These are phyloP conservation scores for Wickerhamiella galacta DNA, from an alignment of 805 yeast species.

Conservation along the genomic window DNA sequence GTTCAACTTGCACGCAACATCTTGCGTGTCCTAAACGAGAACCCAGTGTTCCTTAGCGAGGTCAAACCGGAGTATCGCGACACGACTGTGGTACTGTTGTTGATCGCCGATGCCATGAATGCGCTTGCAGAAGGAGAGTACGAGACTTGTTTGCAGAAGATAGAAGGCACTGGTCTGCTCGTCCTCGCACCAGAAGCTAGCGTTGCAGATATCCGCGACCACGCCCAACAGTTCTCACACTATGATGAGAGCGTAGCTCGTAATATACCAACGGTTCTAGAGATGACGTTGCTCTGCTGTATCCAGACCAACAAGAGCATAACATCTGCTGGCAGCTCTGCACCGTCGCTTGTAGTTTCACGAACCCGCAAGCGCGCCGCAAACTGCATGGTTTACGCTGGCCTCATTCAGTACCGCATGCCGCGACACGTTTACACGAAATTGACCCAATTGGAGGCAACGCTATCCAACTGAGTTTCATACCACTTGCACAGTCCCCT, in stretches of 20 bases:
- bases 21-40: constrained; percentile 29
- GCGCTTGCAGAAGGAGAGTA: constrained; percentile 38
- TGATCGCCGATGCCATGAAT: constrained; percentile 52
- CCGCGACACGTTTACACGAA: constrained; percentile 31
- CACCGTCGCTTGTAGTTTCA: constrained; percentile 9
- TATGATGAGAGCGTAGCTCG: constrained; percentile 58
- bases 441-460: constrained; percentile 15
- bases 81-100: constrained; percentile 47
- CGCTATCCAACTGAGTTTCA: too few species aligned
- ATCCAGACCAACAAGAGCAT: constrained; percentile 32
- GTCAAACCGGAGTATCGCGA: constrained; percentile 40
- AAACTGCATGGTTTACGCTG: constrained; percentile 88
- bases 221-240: constrained; percentile 49
- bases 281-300: constrained; percentile 67
- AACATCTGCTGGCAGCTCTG: constrained; percentile 15
- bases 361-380: constrained; percentile 30
- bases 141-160: constrained; percentile 37
- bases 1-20: constrained; percentile 25
- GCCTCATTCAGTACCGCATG: constrained; percentile 86
- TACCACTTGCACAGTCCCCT: too few species aligned
- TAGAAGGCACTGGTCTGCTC: constrained; percentile 46
- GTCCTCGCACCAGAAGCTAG: constrained; percentile 35
- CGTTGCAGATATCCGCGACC: constrained; percentile 40
- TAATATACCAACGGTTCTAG: constrained; percentile 62
- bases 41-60: constrained; percentile 40